Evolutionary conservation across 1,139 yeast genomes (phyloP), one percentile per base, ranked within the genome.

Genomic region (Pichia sp.): DNA sequence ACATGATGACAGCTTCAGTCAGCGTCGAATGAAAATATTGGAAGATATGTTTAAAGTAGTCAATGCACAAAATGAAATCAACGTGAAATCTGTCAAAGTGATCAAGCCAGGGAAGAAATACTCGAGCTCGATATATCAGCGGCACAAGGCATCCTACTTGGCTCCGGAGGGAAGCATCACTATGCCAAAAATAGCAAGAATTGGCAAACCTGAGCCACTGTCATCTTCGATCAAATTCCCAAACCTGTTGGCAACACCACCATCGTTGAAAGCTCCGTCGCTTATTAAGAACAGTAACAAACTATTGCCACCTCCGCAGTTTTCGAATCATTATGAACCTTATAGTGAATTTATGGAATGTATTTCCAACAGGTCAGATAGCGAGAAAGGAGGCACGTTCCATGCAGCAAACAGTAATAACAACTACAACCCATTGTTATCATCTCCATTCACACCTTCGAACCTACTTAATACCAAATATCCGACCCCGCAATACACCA

Each of bases 71-170:
- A 45, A 48, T 34, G 36, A 49, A 9, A 16, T 9, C 3, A 22
- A 47, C 18, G 36, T 36, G 4, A 41, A 48, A 2, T 47, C 51
- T 1, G 21, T 63, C 13, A 51, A 42, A 3, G 65, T 62, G 16
- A 60, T 60, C 30, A 62, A 61, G 41, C 67, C 67, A 5, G 67
- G 67, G 12, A 62, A 60, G 48, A 64, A 64, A 46, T 64, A 59
- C 39, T 64, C 67, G 16, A 58, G 61, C 44, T 57, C 55, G 39
- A 48, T 58, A 12, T 63, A 62, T 41, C 54, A 51, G 23, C 41
- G 44, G 1, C 37, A 46, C 31, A 31, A 43, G 30, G 6, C 28
- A 8, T 8, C 5, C 19, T 21, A 22, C 19, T 7, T 16, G 6
- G 22, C 19, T 16, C 12, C 43, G 9, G n/a, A n/a, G 6, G 19